Evolutionary conservation across 2,329 filamentous ascomycete species (phyloP), one percentile per base, ranked within the genome.

Genomic region (Lithohypha guttulata): DNA sequence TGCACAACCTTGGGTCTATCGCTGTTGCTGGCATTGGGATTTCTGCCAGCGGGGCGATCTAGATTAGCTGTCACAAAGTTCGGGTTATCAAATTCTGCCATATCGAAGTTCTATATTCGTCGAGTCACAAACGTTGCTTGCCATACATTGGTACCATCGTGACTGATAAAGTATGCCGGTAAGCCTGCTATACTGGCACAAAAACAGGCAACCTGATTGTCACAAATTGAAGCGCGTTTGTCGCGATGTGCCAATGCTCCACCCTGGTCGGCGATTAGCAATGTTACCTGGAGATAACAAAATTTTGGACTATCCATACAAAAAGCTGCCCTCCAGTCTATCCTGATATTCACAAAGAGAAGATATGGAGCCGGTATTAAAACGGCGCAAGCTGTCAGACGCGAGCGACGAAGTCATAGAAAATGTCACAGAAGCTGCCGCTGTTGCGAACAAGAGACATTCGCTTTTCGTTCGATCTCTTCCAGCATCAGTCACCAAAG

Each of bases 391-490:
- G 25, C 46, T 59, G 18, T 58, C 58, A 21, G 53, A 48, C 19
- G 50, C 47, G 13, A 48, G 46, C 28, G 48, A 52, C 28, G 43
- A 54, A 32, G 31, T 29, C 2, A 19, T 41, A 49, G 55, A 58
- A 46, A 49, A 50, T 35, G 42, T 44, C 43, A 46, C 50, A 43
- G 45, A 30, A 13, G 48, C 49, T 25, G 45, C 51, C 5, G 38
- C 47, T 29, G 27, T 44, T 3, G 44, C 47, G 35, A 44, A 47
- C 45, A 56, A 64, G 22, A 61, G 72, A 48, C 69, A 77, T 51
- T 84, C 89, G 31, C 77, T 98, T 50, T 98, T 98, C 64, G 80
- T 98, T 48, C 84, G 89, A 53, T 87, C 83, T 35, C 73, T 98
- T 33, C 84, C 87, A 14, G 64, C 79, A 15, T 73, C 71, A 17